These are phyloP conservation scores for Apiospora phragmitis DNA, from an alignment of 2,329 filamentous ascomycete species.

Conservation along the genomic window DNA sequence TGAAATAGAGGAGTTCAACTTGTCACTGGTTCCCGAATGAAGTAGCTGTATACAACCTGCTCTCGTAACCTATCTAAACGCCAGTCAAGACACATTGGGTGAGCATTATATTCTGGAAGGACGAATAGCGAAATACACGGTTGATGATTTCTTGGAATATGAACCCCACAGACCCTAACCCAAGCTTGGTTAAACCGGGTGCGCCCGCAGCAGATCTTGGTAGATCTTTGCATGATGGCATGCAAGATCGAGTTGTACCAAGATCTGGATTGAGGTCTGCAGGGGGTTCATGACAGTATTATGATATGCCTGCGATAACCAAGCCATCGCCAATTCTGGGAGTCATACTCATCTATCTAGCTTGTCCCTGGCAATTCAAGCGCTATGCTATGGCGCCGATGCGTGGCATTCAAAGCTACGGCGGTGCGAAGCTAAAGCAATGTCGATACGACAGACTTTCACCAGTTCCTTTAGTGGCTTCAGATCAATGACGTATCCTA, in stretches of 20 bases:
- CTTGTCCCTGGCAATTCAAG: too few relatives aligned
- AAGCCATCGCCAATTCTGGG: neutral
- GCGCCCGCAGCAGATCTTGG: neutral
- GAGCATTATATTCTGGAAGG: too few relatives aligned
- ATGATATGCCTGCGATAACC: neutral
- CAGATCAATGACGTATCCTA: constrained; percentile 10
- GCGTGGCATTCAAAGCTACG: neutral
- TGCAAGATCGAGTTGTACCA: neutral
- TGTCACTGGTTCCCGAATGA: too few relatives aligned
- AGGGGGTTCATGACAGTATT: neutral
- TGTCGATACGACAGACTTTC: neutral
- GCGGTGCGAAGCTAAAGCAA: neutral
- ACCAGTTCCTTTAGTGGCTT: neutral
- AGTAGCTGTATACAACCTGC: neutral
- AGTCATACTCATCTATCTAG: neutral
- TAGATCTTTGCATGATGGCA: neutral
- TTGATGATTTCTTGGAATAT: neutral
- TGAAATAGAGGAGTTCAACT: neutral
- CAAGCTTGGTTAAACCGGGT: neutral
- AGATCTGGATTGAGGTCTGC: neutral
- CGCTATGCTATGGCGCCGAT: neutral
- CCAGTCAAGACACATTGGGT: too few relatives aligned
- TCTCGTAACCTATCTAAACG: neutral
- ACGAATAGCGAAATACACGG: too few relatives aligned
- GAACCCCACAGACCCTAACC: neutral